Base-by-base conservation (phyloP, 345 rosid genomes). In the Rhodomyrtus tomentosa region DNA sequence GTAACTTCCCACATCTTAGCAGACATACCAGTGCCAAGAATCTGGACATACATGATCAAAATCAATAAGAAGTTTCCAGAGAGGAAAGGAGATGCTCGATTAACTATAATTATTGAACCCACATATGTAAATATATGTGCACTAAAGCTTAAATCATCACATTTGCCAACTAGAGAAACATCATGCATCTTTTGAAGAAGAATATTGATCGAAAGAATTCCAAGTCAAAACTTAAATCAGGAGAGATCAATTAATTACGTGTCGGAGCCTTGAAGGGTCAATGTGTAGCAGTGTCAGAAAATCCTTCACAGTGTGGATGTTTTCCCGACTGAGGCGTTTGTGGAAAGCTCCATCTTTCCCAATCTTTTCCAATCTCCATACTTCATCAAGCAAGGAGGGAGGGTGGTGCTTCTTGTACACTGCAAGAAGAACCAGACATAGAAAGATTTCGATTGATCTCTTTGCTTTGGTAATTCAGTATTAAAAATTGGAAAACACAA, bases 311-410 rank as follows among this genome's bases (percentile, higher is more conserved):
- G 93, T 92, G 40, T 83, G 89, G 88, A 97, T 94, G 92, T 86
- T 90, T 88, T 92, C 98, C 86, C 89, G 88, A 87, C 88, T 86
- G 84, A 97, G 88, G 29, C 98, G 93, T 87, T 91, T 97, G 86
- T 95, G 98, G 90, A 97, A 97, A 85, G 99, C 99, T 83, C 99
- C 99, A 85, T 95, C 98, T 91, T 97, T 97, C 74, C 98, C 99
- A 81, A 95, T 97, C 92, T 97, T 97, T 87, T 97, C 99, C 88
- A 97, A 91, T 89, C 99, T 95, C 98, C 98, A 95, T 6, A 97
- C 98, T 83, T 97, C 99, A 87, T 97, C 98, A 10, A 86, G 86
- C 50, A 94, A 91, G 88, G 93, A 88, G 83, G 98, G 99, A 42
- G 98, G 99, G 84, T 97, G 96, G 88, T 97, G 98, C 91, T 97